A percentile compares a stretch with the other conserved stretches of the same genome.
These are phyloP conservation scores for Pleurotus sapidus DNA, from an alignment of 768 basidiomycete genomes.

Conservation along the genomic window DNA sequence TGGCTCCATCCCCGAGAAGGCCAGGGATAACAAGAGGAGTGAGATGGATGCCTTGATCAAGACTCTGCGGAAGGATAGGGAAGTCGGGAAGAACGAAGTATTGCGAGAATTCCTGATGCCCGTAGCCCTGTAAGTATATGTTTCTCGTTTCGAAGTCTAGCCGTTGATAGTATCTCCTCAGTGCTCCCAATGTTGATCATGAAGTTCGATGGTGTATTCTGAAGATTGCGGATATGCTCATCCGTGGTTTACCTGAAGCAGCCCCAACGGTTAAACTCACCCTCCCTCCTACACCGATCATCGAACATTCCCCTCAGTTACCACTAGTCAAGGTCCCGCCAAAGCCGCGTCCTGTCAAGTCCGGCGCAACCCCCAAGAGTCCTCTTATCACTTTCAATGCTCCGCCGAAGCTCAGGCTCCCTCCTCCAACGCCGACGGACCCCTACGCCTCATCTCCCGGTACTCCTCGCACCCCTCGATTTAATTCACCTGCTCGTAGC, in stretches of 20 bases:
- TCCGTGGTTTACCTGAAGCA: slow-evolving; percentile 79
- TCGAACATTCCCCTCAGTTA: slow-evolving; percentile 55
- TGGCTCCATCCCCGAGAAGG: slow-evolving; percentile 65
- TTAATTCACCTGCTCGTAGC: slow-evolving; percentile 22
- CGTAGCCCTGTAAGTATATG: slow-evolving; percentile 64
- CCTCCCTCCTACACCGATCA: slow-evolving; percentile 68
- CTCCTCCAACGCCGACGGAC: slow-evolving; percentile 21
- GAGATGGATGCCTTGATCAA: slow-evolving; percentile 86
- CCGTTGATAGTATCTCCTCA: slow-evolving; percentile 23
- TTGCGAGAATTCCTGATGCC: slow-evolving; percentile 81
- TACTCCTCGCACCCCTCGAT: slow-evolving; percentile 16
- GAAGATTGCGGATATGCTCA: slow-evolving; percentile 87
- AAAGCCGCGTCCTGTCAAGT: slow-evolving; percentile 40
- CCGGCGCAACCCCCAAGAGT: slow-evolving; percentile 36
- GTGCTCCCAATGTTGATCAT: slow-evolving; percentile 74
- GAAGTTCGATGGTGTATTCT: slow-evolving; percentile 90
- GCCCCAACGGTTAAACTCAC: slow-evolving; percentile 86
- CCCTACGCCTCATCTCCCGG: slow-evolving; percentile 15
- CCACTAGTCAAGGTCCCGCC: slow-evolving; percentile 49
- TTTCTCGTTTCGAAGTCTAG: slow-evolving; percentile 2
- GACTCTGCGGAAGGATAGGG: slow-evolving; percentile 81
- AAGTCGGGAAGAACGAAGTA: slow-evolving; percentile 76
- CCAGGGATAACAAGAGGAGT: slow-evolving; percentile 76
- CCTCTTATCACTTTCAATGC: slow-evolving; percentile 29
- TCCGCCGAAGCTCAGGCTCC: slow-evolving; percentile 59